Conservation (phyloP, 2,329 filamentous ascomycete species). For the Chaetomium olivaceum region DNA sequence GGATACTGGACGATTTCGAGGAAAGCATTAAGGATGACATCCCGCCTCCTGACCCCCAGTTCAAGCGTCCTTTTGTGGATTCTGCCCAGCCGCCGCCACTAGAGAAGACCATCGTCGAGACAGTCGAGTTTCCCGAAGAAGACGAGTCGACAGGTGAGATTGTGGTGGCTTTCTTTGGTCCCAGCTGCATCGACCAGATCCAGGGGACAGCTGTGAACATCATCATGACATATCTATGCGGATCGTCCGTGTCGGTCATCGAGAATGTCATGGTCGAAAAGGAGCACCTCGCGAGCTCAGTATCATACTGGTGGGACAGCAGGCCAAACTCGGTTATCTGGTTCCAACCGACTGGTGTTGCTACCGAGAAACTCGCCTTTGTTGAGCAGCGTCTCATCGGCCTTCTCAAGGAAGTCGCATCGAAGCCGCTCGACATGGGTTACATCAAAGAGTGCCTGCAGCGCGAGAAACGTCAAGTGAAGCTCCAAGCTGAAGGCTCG, state of each 20-base stretch:
- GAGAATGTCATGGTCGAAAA: slow-evolving; percentile 92
- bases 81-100: slow-evolving; percentile 76
- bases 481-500: slow-evolving; percentile 79
- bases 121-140: slow-evolving; percentile 90
- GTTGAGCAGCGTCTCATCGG: slow-evolving; percentile 86
- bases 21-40: slow-evolving; percentile 81
- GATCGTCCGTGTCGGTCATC: slow-evolving; percentile 87
- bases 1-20: slow-evolving; percentile 86
- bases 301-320: slow-evolving; percentile 76
- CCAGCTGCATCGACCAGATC: slow-evolving; percentile 70
- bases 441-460: slow-evolving; percentile 88
- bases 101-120: slow-evolving; percentile 70
- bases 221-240: slow-evolving; percentile 81
- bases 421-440: slow-evolving; percentile 80
- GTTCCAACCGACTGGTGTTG: slow-evolving; percentile 83
- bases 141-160: slow-evolving; percentile 93
- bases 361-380: slow-evolving; percentile 77
- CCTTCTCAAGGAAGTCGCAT: slow-evolving; percentile 76
- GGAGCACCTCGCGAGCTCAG: slow-evolving; percentile 85
- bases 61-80: slow-evolving; percentile 88
- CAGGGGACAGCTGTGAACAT: slow-evolving; percentile 74
- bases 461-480: slow-evolving; percentile 77
- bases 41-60: slow-evolving; percentile 71
- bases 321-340: slow-evolving; percentile 81
- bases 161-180: slow-evolving; percentile 82